These are phyloP conservation scores for Globisporangium parvum DNA, from an alignment of 352 stramenopile species.

Conservation along the genomic window DNA sequence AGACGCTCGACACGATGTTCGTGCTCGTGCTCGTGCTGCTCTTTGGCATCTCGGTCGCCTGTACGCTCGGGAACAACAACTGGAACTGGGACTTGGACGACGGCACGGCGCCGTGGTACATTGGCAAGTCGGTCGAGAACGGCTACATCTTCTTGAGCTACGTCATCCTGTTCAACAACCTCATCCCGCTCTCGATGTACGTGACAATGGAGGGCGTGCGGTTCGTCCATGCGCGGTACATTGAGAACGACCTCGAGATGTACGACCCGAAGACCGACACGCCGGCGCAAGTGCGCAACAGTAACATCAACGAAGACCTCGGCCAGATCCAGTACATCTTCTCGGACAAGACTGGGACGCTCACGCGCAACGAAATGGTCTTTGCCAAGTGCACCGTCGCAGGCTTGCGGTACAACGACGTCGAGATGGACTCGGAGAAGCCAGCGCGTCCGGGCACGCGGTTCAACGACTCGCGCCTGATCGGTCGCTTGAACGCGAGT, in stretches of 20 bases:
- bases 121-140: constrained; percentile 49
- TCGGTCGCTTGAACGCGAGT: constrained; percentile 67
- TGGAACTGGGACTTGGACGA: constrained; percentile 68
- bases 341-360: constrained; percentile 99
- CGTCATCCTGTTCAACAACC: constrained; percentile 91
- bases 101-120: constrained; percentile 52
- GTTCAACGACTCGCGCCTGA: constrained; percentile 74
- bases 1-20: constrained; percentile 76
- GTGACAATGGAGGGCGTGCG: constrained; percentile 96
- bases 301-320: constrained; percentile 92
- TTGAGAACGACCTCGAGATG: constrained; percentile 94
- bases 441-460: constrained; percentile 50
- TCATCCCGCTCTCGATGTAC: constrained; percentile 97
- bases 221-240: constrained; percentile 92
- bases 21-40: constrained; percentile 62
- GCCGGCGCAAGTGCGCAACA: constrained; percentile 87
- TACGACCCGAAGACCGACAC: constrained; percentile 86
- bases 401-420: constrained; percentile 86
- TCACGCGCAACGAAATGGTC: constrained; percentile 99
- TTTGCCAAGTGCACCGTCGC: constrained; percentile 92
- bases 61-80: constrained; percentile 81
- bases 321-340: constrained; percentile 99
- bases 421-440: constrained; percentile 49
- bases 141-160: constrained; percentile 95
- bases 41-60: constrained; percentile 46